Percentiles rank a stretch among this genome's conserved stretches.
These are phyloP conservation scores for Malassezia yamatoensis DNA, from an alignment of 1,284 basidiomycete genomes.

Conservation along the genomic window DNA sequence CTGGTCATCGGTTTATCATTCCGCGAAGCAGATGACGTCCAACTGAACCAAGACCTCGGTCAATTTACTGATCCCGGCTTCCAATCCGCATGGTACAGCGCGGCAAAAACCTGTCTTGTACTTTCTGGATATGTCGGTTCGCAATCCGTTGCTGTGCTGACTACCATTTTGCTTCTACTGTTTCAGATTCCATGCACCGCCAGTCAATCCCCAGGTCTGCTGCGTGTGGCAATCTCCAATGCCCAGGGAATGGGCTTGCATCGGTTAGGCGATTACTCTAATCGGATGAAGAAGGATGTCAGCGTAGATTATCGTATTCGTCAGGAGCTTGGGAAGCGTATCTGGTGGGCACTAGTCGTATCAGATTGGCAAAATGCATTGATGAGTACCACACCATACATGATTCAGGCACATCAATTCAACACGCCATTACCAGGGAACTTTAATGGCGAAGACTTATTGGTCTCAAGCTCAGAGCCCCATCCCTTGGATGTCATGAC, in stretches of 20 bases:
- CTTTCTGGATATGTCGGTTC: constrained; percentile 34
- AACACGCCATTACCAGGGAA: constrained; percentile 44
- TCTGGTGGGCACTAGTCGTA: constrained; percentile 42
- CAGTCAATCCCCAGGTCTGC: constrained; percentile 17
- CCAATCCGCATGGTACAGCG: constrained; percentile 34
- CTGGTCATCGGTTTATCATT: constrained; percentile 37
- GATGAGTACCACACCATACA: neutral
- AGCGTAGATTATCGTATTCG: constrained; percentile 25
- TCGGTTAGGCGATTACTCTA: constrained; percentile 34
- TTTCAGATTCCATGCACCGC: constrained; percentile 22
- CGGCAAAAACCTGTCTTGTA: constrained; percentile 32
- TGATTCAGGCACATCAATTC: constrained; percentile 32
- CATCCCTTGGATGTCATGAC: constrained; percentile 30
- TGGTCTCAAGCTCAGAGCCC: constrained; percentile 23
- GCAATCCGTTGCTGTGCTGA: constrained; percentile 31
- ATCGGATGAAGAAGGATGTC: constrained; percentile 26
- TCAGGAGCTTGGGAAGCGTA: constrained; percentile 37
- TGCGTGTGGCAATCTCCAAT: constrained; percentile 38
- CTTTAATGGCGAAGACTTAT: constrained; percentile 41
- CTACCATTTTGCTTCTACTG: constrained; percentile 30
- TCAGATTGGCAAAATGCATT: constrained; percentile 27
- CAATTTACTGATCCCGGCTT: neutral
- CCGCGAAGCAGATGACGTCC: neutral
- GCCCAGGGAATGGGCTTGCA: constrained; percentile 42
- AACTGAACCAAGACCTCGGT: neutral